Base-by-base conservation (phyloP, 1,139 yeast species). In the Geotrichum aggregatum region DNA sequence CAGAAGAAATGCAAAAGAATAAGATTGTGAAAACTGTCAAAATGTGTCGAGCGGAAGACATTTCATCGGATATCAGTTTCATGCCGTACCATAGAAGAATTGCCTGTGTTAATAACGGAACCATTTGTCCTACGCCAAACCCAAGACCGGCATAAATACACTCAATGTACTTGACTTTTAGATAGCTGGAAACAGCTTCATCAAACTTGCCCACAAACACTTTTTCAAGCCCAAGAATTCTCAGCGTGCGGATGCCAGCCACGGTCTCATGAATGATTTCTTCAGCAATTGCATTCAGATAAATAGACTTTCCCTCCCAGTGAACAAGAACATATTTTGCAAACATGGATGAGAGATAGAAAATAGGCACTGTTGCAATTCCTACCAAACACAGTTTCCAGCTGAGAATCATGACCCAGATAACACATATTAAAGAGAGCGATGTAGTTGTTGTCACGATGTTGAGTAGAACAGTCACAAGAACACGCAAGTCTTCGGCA, bases 341-440 rank as follows among this genome's bases (percentile, higher is more conserved):
- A 1, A 76, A 52, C 1, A 71, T 66, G 3, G 88, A 78, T 4
- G 80, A 67, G 0, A 78, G 18, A 2, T 76, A 67, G 52, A 84
- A 80, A 24, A 80, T 59, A 0, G 96, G 94, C 8, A 86, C 76
- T 65, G 89, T 74, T 0, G 95, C 76, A 8, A 89, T 61, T 1
- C 95, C 94, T 1, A 87, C 92, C 14, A 91, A 69, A 1, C 96
- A 79, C 47, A 92, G 71, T 61, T 83, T 85, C 98, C 98, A 92
- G 0, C 96, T 96, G n/a, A 76, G 65, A 0, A 75, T 74, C 4
- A 88, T 59, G 0, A 96, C 82, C 97, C 98, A 91, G 4, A 79
- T 70, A 3, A 82, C 60, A 2, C 96, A 95, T 21, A 82, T 68
- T 0, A 73, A 40, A 0, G 84, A 71, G 52, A 89, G 74, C 0